Percentiles rank a stretch among this genome's conserved stretches.
phyloP scores from a whole-genome alignment of 371 early-diverging fungal species.

The Neoconidiobolus thromboides region DNA sequence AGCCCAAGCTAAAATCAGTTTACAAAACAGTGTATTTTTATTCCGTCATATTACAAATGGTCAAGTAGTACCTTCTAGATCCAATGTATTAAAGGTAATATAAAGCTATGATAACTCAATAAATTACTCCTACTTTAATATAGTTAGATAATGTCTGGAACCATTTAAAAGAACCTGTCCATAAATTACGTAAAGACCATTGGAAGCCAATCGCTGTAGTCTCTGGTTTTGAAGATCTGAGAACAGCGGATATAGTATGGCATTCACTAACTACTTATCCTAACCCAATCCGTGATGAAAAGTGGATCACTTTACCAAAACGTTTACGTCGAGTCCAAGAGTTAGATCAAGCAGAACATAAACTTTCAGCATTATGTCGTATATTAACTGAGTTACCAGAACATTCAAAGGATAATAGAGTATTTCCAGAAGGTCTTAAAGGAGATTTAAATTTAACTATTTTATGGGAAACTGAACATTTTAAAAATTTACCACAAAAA shows the following conservation, averaged over 20 bases:
- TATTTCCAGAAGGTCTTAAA: background rate
- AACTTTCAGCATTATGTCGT: constrained; percentile 1
- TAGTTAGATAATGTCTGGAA: constrained; percentile 2
- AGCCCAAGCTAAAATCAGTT: no score
- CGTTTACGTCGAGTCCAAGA: background rate
- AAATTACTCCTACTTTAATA: background rate
- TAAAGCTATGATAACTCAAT: background rate
- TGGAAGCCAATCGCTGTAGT: constrained; percentile 4
- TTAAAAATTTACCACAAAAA: background rate
- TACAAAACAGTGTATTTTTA: background rate
- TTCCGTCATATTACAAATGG: background rate
- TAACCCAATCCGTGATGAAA: background rate
- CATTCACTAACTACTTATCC: constrained; percentile 3
- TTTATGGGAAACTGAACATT: background rate
- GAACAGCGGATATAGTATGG: constrained; percentile 5
- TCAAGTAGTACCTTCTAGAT: constrained; percentile 4
- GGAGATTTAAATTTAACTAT: background rate
- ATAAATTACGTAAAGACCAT: constrained; percentile 1
- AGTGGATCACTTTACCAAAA: background rate
- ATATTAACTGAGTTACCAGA: constrained; percentile 2
- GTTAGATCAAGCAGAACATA: constrained; percentile 4
- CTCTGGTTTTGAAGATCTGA: background rate
- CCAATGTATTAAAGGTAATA: background rate
- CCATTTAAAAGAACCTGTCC: background rate
- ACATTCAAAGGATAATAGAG: background rate